phyloP scores from a whole-genome alignment of 371 early-diverging fungal genomes.

The Mortierella sp. region DNA sequence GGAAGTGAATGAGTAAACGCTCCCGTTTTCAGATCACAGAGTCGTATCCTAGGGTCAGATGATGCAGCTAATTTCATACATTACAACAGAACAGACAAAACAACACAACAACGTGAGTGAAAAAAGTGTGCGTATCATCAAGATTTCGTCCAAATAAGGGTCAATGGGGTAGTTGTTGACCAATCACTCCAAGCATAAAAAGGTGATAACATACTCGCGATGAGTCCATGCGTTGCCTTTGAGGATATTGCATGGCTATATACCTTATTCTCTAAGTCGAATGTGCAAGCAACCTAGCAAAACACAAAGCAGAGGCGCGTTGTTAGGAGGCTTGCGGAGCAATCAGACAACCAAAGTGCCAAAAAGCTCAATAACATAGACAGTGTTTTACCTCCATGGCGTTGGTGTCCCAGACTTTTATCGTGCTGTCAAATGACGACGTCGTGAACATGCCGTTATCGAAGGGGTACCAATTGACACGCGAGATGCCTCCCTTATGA shows the following conservation, averaged over 20 bases:
- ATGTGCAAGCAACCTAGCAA: slow-evolving; percentile 71
- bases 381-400: slow-evolving; percentile 74
- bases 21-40: slow-evolving; percentile 86
- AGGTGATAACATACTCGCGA: slow-evolving; percentile 79
- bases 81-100: no score
- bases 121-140: background rate
- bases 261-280: slow-evolving; percentile 75
- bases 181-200: slow-evolving; percentile 2
- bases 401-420: slow-evolving; percentile 91
- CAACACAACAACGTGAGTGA: background rate
- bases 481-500: slow-evolving; percentile 78
- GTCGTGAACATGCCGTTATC: slow-evolving; percentile 91
- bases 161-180: background rate
- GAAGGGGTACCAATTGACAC: slow-evolving; percentile 87
- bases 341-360: background rate
- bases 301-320: background rate
- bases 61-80: slow-evolving; percentile 69
- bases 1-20: slow-evolving; percentile 79
- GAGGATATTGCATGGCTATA: slow-evolving; percentile 81
- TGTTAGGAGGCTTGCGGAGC: slow-evolving; percentile 9
- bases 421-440: slow-evolving; percentile 82
- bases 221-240: slow-evolving; percentile 79
- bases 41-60: slow-evolving; percentile 75
- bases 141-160: background rate
- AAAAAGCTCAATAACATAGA: background rate